phyloP scores from a whole-genome alignment of 2,329 filamentous ascomycete species.

The Phialocephala sp. region DNA sequence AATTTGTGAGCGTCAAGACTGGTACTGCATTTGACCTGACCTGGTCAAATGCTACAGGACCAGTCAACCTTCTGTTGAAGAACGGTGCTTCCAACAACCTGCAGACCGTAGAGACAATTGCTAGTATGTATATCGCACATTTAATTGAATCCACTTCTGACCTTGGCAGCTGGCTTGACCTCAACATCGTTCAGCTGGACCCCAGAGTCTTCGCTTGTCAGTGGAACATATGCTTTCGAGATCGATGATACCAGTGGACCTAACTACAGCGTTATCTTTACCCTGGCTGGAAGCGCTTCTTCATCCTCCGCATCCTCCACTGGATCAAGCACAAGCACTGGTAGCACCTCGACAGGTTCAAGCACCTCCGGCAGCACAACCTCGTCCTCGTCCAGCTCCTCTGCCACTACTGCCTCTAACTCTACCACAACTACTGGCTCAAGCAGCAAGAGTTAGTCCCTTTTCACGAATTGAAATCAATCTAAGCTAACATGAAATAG shows the following conservation, averaged over 20 bases:
- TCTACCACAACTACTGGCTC: neutral
- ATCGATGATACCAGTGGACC: slow-evolving; percentile 32
- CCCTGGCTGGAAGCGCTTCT: slow-evolving; percentile 30
- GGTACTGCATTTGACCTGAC: slow-evolving; percentile 36
- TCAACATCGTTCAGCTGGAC: slow-evolving; percentile 36
- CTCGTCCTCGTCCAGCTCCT: slow-evolving; percentile 2
- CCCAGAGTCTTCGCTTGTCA: slow-evolving; percentile 25
- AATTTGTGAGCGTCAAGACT: slow-evolving; percentile 33
- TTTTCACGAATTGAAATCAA: neutral
- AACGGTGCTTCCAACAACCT: slow-evolving; percentile 35
- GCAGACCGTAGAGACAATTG: slow-evolving; percentile 35
- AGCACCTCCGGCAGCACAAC: slow-evolving; percentile 14
- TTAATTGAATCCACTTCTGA: slow-evolving; percentile 13
- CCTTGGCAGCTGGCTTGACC: slow-evolving; percentile 29
- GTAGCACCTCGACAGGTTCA: slow-evolving; percentile 13
- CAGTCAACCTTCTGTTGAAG: slow-evolving; percentile 40
- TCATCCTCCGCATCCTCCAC: slow-evolving; percentile 28
- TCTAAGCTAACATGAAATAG: neutral
- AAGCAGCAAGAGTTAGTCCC: neutral
- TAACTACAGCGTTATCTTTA: slow-evolving; percentile 40
- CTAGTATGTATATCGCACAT: slow-evolving; percentile 31
- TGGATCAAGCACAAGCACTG: slow-evolving; percentile 19
- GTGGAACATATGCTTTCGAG: slow-evolving; percentile 37
- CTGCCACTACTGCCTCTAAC: slow-evolving; percentile 7
- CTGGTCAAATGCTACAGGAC: slow-evolving; percentile 36